Conservation (phyloP, 352 stramenopile genomes). For the Globisporangium viniferum region DNA sequence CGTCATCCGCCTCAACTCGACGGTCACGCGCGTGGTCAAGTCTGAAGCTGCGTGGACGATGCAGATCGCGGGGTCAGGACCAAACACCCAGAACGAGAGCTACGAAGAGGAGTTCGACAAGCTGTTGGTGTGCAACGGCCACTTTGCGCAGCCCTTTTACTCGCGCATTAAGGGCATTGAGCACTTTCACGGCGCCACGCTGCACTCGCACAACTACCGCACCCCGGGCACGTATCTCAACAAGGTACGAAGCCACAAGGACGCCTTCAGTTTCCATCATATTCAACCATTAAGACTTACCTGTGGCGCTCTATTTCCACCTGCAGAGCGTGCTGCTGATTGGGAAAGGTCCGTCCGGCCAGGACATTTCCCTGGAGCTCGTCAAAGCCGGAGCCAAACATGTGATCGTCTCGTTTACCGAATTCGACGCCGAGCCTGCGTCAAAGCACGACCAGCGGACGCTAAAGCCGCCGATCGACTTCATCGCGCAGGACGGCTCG, state of each 20-base stretch:
- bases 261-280: background rate
- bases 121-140: constrained; percentile 73
- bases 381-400: constrained; percentile 30
- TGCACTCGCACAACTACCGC: constrained; percentile 61
- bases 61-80: constrained; percentile 21
- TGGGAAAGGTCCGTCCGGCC: constrained; percentile 60
- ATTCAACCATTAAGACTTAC: background rate
- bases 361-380: constrained; percentile 81
- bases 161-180: constrained; percentile 51
- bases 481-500: constrained; percentile 42
- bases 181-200: constrained; percentile 34
- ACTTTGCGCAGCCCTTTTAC: constrained; percentile 61
- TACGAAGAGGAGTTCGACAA: constrained; percentile 77
- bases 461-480: constrained; percentile 56
- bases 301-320: background rate
- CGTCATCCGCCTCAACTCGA: constrained; percentile 45
- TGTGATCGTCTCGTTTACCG: constrained; percentile 58
- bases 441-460: constrained; percentile 32
- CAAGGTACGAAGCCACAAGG: constrained; percentile 25
- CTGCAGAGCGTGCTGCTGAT: constrained; percentile 58
- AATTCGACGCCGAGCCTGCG: constrained; percentile 28
- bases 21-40: constrained; percentile 53
- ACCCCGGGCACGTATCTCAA: constrained; percentile 37
- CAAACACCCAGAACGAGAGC: constrained; percentile 20
- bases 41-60: constrained; percentile 32